A percentile compares a stretch with the other conserved stretches of the same genome.
These are phyloP conservation scores for Colletotrichum zoysiae DNA, from an alignment of 2,329 filamentous ascomycete species.

Conservation along the genomic window DNA sequence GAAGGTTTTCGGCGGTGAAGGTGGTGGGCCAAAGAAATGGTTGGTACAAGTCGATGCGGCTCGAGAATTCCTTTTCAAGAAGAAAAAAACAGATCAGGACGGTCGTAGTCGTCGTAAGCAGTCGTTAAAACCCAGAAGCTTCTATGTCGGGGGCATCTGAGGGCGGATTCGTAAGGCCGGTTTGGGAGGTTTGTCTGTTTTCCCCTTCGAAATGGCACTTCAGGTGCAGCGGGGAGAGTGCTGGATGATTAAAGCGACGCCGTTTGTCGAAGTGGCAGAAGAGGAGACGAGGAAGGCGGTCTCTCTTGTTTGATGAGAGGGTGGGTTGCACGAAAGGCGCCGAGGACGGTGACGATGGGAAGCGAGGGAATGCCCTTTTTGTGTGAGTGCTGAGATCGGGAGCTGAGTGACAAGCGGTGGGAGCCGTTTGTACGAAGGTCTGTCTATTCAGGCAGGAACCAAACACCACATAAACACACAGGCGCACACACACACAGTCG, in stretches of 20 bases:
- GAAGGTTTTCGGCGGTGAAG: slow-evolving; percentile 15
- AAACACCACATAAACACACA: slow-evolving; percentile 36
- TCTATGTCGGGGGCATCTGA: slow-evolving; percentile 31
- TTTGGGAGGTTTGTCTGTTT: slow-evolving; percentile 5
- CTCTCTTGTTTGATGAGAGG: slow-evolving; percentile 21
- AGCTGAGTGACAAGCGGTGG: slow-evolving; percentile 40
- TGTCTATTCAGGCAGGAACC: slow-evolving; percentile 26
- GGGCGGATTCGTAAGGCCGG: not conserved
- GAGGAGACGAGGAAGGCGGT: slow-evolving; percentile 2
- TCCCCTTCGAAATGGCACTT: not conserved
- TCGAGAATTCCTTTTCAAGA: slow-evolving; percentile 1
- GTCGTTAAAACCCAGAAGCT: slow-evolving; percentile 33
- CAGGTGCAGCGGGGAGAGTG: not conserved
- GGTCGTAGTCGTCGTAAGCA: slow-evolving; percentile 39
- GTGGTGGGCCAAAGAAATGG: not conserved
- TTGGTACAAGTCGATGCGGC: slow-evolving; percentile 2
- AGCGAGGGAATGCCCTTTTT: slow-evolving; percentile 40
- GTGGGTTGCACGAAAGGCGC: slow-evolving; percentile 34
- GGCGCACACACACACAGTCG: slow-evolving; percentile 21
- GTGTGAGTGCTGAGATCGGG: slow-evolving; percentile 16
- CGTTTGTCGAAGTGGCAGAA: slow-evolving; percentile 17
- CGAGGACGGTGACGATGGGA: slow-evolving; percentile 37
- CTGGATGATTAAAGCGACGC: not conserved
- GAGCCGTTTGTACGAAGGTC: slow-evolving; percentile 38
- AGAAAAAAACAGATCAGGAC: slow-evolving; percentile 31